Conservation (phyloP, 768 basidiomycete genomes). For the Pisolithus microcarpus region DNA sequence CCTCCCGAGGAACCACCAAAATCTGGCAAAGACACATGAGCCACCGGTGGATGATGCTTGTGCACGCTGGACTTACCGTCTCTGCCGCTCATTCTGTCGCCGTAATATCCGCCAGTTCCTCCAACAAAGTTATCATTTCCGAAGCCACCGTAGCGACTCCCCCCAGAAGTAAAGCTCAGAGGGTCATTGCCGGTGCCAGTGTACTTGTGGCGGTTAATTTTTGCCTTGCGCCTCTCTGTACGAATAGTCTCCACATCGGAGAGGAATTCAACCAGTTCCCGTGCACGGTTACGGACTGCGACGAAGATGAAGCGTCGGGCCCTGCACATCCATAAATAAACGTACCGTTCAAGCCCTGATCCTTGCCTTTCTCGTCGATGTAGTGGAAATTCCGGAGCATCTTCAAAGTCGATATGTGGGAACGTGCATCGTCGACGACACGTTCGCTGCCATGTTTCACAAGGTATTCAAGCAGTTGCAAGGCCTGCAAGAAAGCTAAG, state of each 20-base stretch:
- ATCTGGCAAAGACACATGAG: slow-evolving; percentile 22
- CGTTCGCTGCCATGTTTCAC: slow-evolving; percentile 96
- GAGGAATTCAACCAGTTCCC: slow-evolving; percentile 87
- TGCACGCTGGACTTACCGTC: slow-evolving; percentile 28
- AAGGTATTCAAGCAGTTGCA: slow-evolving; percentile 92
- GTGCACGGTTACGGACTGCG: slow-evolving; percentile 87
- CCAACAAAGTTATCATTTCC: slow-evolving; percentile 45
- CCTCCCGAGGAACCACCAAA: slow-evolving; percentile 32
- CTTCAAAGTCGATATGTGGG: slow-evolving; percentile 91
- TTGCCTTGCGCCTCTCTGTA: slow-evolving; percentile 84
- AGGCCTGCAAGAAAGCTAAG: slow-evolving; percentile 44
- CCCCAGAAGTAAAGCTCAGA: slow-evolving; percentile 51
- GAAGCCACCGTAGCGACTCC: slow-evolving; percentile 64
- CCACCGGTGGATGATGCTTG: slow-evolving; percentile 3
- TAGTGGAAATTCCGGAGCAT: slow-evolving; percentile 98
- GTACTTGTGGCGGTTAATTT: slow-evolving; percentile 86
- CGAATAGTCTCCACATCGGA: slow-evolving; percentile 89
- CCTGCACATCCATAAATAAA: background rate
- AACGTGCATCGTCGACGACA: slow-evolving; percentile 94
- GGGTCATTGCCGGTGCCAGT: slow-evolving; percentile 80
- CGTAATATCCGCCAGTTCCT: slow-evolving; percentile 34
- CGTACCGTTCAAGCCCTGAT: slow-evolving; percentile 95
- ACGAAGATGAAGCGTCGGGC: background rate
- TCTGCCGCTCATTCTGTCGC: slow-evolving; percentile 34
- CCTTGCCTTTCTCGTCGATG: slow-evolving; percentile 97